Base-by-base conservation (phyloP, 805 yeast genomes). In the Blastobotrys mokoenaii region DNA sequence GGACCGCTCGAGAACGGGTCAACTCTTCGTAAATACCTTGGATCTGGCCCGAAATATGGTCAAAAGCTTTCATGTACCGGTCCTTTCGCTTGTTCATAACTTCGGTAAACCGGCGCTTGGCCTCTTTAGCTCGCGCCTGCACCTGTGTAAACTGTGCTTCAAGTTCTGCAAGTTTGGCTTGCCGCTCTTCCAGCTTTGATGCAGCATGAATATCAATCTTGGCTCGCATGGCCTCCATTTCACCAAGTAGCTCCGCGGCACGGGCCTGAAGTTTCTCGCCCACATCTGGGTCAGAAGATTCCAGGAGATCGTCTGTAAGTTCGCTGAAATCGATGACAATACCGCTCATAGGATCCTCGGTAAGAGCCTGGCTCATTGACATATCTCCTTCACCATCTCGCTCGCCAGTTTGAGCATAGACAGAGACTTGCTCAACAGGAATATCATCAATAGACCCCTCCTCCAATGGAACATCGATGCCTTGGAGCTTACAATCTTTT, bases 131-230 rank as follows among this genome's bases (percentile, higher is more conserved):
- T 17, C 67, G 64, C 44, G 73, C 73, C 54, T 88, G 76, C 2
- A 85, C 79, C 31, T 62, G 64, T 7, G 73, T 71, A 43, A 83
- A 79, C 54, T 84, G 93, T 15, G 69, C 64, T 46, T 84, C 94
- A 40, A 80, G 71, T 6, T 72, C 79, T 7, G 71, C 69, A 31
- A 82, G 69, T 51, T 77, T 77, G 5, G 61, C 68, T 50, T 82
- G 80, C 7, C 83, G 84, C 43, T 83, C 88, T 31, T 69, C 72
- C 38, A 86, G 72, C 55, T 96, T 72, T 43, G 84, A 94, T 27
- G 75, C 66, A 0, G 96, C 96, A 52, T 82, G 83, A 33, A 79
- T 70, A 61, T 87, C 87, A n/a, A 96, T 96, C 29, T 85, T 79
- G 12, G 14, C 8, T 5, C 38, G 15, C 55, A 87, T 66, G 41